Evolutionary conservation across 768 basidiomycete species (phyloP).

Genomic region (Coprinellus micaceus): DNA sequence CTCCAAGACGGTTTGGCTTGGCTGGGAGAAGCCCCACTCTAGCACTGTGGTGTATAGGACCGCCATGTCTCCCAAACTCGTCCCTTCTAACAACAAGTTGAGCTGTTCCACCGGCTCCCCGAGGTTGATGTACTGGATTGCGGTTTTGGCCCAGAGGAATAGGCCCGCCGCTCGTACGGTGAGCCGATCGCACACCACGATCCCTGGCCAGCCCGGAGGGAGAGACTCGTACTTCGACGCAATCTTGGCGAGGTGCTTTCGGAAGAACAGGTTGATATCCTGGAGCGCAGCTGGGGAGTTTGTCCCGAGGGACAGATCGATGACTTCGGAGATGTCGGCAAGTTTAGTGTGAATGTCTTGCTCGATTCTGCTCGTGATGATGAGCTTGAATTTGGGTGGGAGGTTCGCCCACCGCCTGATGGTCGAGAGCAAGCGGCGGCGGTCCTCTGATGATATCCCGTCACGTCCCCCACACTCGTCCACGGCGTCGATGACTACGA

Average conservation of each 20-base stretch:
- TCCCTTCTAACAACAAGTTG: constrained; percentile 11
- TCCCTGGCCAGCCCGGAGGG: constrained; percentile 17
- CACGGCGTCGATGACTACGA: constrained; percentile 28
- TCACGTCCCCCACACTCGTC: constrained; percentile 26
- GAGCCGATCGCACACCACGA: constrained; percentile 14
- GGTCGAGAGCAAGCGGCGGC: constrained; percentile 18
- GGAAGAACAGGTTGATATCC: constrained; percentile 23
- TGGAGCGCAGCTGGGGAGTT: constrained; percentile 10
- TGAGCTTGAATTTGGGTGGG: constrained; percentile 19
- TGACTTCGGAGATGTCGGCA: constrained; percentile 11
- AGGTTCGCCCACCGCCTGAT: constrained; percentile 18
- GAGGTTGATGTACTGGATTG: constrained; percentile 14
- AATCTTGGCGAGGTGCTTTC: constrained; percentile 13
- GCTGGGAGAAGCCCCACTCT: constrained; percentile 13
- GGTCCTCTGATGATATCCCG: constrained; percentile 12
- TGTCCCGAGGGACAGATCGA: constrained; percentile 17
- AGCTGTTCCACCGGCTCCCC: constrained; percentile 15
- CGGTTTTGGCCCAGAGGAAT: constrained; percentile 28
- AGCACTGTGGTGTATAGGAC: constrained; percentile 19
- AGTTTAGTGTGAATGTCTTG: constrained; percentile 12
- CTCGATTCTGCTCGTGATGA: constrained; percentile 22
- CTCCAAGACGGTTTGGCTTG: constrained; percentile 5
- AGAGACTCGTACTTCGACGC: constrained; percentile 13
- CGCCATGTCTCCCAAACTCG: constrained; percentile 14
- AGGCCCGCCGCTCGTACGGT: constrained; percentile 25